Percentiles rank a stretch among this genome's conserved stretches.
Conservation (phyloP, 331 rosid species). For the Prunus yedoensis region DNA sequence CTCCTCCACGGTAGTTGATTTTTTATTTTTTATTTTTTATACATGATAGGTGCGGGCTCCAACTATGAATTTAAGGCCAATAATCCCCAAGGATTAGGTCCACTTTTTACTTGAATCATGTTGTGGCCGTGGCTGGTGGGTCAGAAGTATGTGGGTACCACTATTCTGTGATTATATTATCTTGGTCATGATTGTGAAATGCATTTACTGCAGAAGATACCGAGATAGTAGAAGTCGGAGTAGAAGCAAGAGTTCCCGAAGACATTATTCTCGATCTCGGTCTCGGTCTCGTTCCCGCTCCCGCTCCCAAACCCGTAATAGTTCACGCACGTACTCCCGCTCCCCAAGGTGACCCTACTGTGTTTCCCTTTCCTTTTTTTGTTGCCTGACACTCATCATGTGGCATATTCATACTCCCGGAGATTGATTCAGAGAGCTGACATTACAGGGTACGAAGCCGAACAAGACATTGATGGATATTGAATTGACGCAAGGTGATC, state of each 20-base stretch:
- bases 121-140: not conserved
- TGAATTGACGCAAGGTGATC: not conserved
- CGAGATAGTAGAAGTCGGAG: constrained; percentile 78
- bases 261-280: constrained; percentile 58
- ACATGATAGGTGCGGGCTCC: not conserved
- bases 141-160: not conserved
- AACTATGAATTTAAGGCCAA: not conserved
- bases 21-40: not conserved
- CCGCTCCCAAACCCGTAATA: constrained; percentile 30
- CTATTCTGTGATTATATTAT: not conserved
- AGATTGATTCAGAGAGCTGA: constrained; percentile 29
- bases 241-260: constrained; percentile 71
- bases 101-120: not conserved
- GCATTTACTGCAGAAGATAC: constrained; percentile 56
- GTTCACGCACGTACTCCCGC: constrained; percentile 43
- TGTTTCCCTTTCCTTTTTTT: not conserved
- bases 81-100: not conserved
- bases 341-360: constrained; percentile 66
- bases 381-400: not conserved
- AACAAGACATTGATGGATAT: constrained; percentile 54
- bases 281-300: constrained; percentile 45
- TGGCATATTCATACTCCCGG: not conserved
- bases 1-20: constrained; percentile 72
- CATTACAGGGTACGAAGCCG: constrained; percentile 71
- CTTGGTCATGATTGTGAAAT: not conserved